Conservation (phyloP, 2,329 filamentous ascomycete genomes). For the Ascochyta clinopodiicola region DNA sequence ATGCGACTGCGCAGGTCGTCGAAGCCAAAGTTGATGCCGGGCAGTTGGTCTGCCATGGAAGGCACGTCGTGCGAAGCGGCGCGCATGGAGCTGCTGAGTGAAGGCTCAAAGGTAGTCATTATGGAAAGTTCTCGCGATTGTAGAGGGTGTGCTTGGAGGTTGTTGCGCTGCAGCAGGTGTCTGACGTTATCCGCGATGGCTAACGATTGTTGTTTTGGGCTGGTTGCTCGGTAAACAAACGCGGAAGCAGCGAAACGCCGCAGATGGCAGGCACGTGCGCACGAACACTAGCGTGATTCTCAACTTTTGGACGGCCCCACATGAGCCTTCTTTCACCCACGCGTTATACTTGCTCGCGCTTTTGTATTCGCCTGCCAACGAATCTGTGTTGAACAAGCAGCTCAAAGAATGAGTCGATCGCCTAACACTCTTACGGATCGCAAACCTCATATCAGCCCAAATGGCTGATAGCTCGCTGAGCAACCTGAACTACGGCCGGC, state of each 20-base stretch:
- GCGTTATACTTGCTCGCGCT: conserved; percentile 2
- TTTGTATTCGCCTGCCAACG: background rate
- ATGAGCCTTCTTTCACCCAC: conserved; percentile 9
- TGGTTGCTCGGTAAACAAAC: conserved; percentile 43
- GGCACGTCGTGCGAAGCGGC: conserved; percentile 65
- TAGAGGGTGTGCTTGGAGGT: background rate
- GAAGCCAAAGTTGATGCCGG: conserved; percentile 93
- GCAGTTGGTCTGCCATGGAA: conserved; percentile 78
- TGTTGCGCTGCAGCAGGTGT: conserved; percentile 1
- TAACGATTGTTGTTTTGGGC: conserved; percentile 26
- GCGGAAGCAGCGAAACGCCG: conserved; percentile 8
- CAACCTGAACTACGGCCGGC: conserved; percentile 61
- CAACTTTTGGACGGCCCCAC: conserved; percentile 22
- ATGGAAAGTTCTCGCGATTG: conserved; percentile 48
- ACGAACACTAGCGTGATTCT: conserved; percentile 27
- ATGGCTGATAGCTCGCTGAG: conserved; percentile 63
- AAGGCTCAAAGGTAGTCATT: conserved; percentile 71
- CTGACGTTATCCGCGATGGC: conserved; percentile 29
- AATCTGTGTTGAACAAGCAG: background rate
- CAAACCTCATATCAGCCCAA: conserved; percentile 49
- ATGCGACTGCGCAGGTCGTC: conserved; percentile 95
- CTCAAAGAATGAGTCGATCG: conserved; percentile 35
- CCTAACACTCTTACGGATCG: conserved; percentile 13
- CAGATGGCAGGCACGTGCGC: conserved; percentile 36
- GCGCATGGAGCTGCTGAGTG: conserved; percentile 69